These are phyloP conservation scores for Cenchrus americanus DNA, from an alignment of 176 grass and related monocot species.

Conservation along the genomic window DNA sequence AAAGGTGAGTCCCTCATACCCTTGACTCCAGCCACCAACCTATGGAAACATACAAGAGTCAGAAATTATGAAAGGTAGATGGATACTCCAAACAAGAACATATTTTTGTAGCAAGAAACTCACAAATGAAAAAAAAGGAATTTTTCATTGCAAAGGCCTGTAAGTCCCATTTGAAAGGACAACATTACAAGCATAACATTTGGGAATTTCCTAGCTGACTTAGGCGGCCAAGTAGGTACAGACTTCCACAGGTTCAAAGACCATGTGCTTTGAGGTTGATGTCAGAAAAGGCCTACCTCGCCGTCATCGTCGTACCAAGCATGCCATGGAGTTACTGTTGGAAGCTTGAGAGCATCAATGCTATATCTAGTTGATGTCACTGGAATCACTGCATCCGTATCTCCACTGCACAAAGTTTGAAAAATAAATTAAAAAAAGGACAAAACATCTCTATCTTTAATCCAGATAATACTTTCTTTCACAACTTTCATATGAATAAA, in stretches of 20 bases:
- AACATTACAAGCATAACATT: neutral
- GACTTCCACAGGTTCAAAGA: neutral
- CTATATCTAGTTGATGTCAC: conserved; percentile 91
- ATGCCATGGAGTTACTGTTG: conserved; percentile 77
- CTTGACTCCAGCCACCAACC: conserved; percentile 98
- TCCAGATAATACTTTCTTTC: conserved; percentile 22
- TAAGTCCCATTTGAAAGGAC: neutral
- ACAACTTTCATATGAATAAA: conserved; percentile 19
- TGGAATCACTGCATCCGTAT: conserved; percentile 91
- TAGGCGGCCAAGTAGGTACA: conserved; percentile 1
- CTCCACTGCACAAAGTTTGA: conserved; percentile 65
- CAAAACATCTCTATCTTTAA: neutral
- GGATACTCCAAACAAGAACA: conserved; percentile 19
- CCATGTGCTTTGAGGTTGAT: neutral
- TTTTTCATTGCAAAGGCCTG: neutral
- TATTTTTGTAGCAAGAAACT: conserved; percentile 3
- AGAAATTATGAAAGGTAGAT: conserved; percentile 14
- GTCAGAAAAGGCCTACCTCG: conserved; percentile 60
- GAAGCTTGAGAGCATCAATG: conserved; percentile 84
- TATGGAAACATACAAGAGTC: conserved; percentile 48
- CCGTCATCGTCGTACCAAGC: conserved; percentile 92
- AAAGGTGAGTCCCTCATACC: conserved; percentile 80
- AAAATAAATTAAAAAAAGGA: conserved; percentile 15
- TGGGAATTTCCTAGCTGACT: conserved; percentile 1
- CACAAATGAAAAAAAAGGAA: neutral